Evolutionary conservation across 2,329 filamentous ascomycete genomes (phyloP).

Genomic region (Westerdykella ornata): DNA sequence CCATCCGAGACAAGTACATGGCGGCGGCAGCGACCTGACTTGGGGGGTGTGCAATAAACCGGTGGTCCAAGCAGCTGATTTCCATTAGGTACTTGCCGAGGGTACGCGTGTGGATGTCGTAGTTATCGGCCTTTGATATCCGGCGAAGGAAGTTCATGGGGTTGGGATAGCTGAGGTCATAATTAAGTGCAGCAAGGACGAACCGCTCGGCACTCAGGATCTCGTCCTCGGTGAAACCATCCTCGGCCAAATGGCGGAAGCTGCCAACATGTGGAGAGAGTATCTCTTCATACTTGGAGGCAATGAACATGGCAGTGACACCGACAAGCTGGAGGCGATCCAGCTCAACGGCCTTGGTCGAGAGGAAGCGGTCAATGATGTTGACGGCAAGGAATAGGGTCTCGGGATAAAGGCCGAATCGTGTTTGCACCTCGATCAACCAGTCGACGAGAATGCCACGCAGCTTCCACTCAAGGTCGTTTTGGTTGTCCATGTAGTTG

Average conservation of each 20-base stretch:
- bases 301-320: slow-evolving; percentile 98
- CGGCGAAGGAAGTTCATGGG: slow-evolving; percentile 99
- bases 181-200: slow-evolving; percentile 83
- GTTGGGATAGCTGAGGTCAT: slow-evolving; percentile 97
- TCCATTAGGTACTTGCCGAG: slow-evolving; percentile 97
- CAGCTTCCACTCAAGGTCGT: slow-evolving; percentile 97
- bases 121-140: slow-evolving; percentile 98
- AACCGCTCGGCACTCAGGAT: slow-evolving; percentile 97
- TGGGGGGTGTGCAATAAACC: slow-evolving; percentile 82
- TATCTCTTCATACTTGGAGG: slow-evolving; percentile 97
- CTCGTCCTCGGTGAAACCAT: slow-evolving; percentile 90
- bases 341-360: slow-evolving; percentile 88
- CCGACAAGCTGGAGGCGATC: slow-evolving; percentile 94
- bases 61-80: slow-evolving; percentile 90
- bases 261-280: slow-evolving; percentile 94
- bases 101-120: slow-evolving; percentile 95
- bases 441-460: slow-evolving; percentile 95
- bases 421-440: slow-evolving; percentile 96
- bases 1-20: slow-evolving; percentile 90
- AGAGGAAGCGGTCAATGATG: slow-evolving; percentile 96
- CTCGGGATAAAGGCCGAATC: slow-evolving; percentile 91
- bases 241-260: slow-evolving; percentile 94
- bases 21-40: slow-evolving; percentile 86
- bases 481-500: slow-evolving; percentile 90
- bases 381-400: slow-evolving; percentile 96